Evolutionary conservation across 345 rosid genomes (phyloP), one percentile per base, ranked within the genome.

Genomic region (Populus alba): DNA sequence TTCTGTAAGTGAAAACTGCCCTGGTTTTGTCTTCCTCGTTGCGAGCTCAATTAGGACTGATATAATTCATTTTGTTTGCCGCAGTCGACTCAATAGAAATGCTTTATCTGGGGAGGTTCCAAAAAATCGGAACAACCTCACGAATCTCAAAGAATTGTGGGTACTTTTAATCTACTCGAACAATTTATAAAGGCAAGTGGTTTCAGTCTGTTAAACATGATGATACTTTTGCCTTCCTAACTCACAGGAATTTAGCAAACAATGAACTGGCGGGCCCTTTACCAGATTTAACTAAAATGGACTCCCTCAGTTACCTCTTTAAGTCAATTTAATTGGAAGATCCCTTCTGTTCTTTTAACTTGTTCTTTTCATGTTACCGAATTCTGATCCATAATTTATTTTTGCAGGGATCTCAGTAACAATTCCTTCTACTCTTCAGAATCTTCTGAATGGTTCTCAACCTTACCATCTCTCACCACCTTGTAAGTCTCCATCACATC

Each of bases 11-110:
- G 73, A 78, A 49, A 53, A 69, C 20, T 49, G 20, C 7, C 20
- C 22, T 22, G 22, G 18, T 49, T 49, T 16, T 49, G 20, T 49
- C 55, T 5, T 49, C 55, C 55, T 49, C 7, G 18, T 49, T 49
- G 20, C 55, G 55, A 16, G 22, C 55, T 49, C 55, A 49, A 4
- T 49, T 49, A 3, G 45, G 66, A 20, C n/a, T 33, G 71, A 2
- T 41, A 9, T 69, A 75, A 27, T 51, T 41, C 71, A 77, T 16
- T 77, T 75, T 23, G 70, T 85, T 77, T 81, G 61, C 77, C 70
- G 69, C 94, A 93, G 99, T 22, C 97, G 98, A 70, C 98, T 93
- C 57, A 97, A 96, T 83, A 90, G 99, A 85, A 96, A 96, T 84
- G 80, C 80, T 51, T 72, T 96, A 25, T 73, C 86, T 9, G 98